Base-by-base conservation (phyloP, 495 filamentous ascomycete genomes). In the Penicillium crystallinum region DNA sequence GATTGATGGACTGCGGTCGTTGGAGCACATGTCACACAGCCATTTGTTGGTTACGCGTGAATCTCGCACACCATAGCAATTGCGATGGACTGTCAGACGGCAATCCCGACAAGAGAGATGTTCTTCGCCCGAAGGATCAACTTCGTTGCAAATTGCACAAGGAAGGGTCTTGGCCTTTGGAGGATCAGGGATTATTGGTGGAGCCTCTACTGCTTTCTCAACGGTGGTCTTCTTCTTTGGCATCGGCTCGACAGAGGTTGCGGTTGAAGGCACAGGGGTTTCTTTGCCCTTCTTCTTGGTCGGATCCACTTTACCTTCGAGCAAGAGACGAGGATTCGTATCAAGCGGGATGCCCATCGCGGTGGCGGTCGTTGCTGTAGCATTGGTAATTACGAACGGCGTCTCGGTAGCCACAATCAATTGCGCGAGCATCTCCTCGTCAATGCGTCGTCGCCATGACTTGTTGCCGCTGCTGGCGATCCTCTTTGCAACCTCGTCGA, bases 11-110 rank as follows among this genome's bases (percentile, higher is more conserved):
- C 81, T 89, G 59, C 89, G 87, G 60, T 98, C 93, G 63, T 98
- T 98, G 11, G 82, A 75, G 71, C 93, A 98, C 81, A 88, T 92
- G 69, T 98, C 93, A 68, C 93, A 98, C 17, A 88, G 77, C 93
- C 93, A 98, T 69, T 95, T 95, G 45, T 77, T 79, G 23, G 78
- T 77, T 35, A 80, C 80, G n/a, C 84, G 80, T 39, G 77, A 78
- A 23, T 88, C 83, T 2, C 80, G 68, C 27, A 97, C 77, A 15
- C 93, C 93, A 66, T 97, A 98, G 67, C 93, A 98, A 49, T 83
- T 85, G 37, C 87, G 85, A 66, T 98, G 93, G n/a, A 98, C 92
- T 0, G 90, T 88, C 59, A 98, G 73, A 40, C 88, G 86, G 65
- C 93, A 98, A 59, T 92, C 88, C 48, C 78, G 78, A 62, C 91